Evolutionary conservation across 2,329 filamentous ascomycete genomes (phyloP), one percentile per base, ranked within the genome.

Genomic region (Mycocentrospora acerina): DNA sequence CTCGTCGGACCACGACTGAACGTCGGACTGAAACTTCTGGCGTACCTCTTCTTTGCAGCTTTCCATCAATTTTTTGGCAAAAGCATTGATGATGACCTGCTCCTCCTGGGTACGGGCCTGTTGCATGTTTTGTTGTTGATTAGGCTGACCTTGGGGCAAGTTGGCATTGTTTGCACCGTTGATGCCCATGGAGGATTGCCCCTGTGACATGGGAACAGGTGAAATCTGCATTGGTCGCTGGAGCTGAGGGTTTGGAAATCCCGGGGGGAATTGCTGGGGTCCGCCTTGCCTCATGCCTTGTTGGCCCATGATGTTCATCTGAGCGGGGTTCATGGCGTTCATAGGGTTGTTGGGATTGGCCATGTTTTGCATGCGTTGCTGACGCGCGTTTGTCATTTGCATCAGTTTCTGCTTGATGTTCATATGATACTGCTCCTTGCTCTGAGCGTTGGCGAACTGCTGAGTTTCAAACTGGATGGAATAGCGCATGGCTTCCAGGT

Each of bases 161-260:
- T 56, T 51, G 10, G 44, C 42, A 11, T 48, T 41, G 27, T 48
- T 53, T 4, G 51, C 48, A 10, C 43, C 48, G 35, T 66, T 64
- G 32, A 61, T 57, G 14, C 62, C 59, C 59, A 66, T 65, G 8
- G 53, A 50, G 2, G 62, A 57, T 12, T 56, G 55, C 24, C 49
- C 48, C 24, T 63, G 60, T 13, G 52, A 42, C 64, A 66, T 67
- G 16, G 67, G 64, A 29, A 79, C 72, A 1, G 74, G 70, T 2
- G 75, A 76, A 4, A 70, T 57, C 47, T 78, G 76, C 68, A 78
- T 72, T 16, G 65, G 73, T 15, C 71, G 72, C 37, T 72, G 73
- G 45, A 77, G 67, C 40, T 77, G 74, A 14, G 72, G 68, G 34
- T 67, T 66, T 10, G 73, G 69, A 42, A 77, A 76, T 24, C 54